Percentiles rank a stretch among this genome's conserved stretches.
Evolutionary conservation across 2,329 filamentous ascomycete species (phyloP).

Genomic region (Pseudomassariella vexata): DNA sequence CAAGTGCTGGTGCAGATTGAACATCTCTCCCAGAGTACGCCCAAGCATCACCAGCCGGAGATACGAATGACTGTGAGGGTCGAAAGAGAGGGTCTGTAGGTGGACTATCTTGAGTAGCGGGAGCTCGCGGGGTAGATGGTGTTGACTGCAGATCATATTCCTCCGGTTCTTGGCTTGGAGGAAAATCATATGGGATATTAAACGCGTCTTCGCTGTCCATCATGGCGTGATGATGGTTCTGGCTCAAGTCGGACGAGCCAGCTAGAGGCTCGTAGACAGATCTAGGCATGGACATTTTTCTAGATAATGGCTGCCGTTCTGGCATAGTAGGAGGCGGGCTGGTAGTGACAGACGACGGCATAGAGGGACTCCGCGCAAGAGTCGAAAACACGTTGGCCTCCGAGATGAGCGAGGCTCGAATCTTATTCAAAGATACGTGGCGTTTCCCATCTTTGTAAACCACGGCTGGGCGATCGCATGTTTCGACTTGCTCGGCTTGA

Average conservation of each 20-base stretch:
- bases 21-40: constrained; percentile 22
- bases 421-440: constrained; percentile 55
- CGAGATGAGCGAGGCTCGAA: constrained; percentile 61
- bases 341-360: constrained; percentile 50
- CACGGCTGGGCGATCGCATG: constrained; percentile 27
- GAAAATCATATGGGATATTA: constrained; percentile 49
- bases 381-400: constrained; percentile 61
- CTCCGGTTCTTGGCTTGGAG: constrained; percentile 25
- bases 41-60: constrained; percentile 25
- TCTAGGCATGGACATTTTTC: constrained; percentile 14
- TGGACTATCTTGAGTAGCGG: constrained; percentile 24
- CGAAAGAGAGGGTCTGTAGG: constrained; percentile 25
- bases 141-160: constrained; percentile 26
- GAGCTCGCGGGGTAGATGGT: constrained; percentile 47
- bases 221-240: constrained; percentile 26
- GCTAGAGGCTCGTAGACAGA: constrained; percentile 20
- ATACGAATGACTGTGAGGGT: constrained; percentile 26
- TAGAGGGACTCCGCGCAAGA: constrained; percentile 50
- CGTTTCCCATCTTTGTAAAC: constrained; percentile 58
- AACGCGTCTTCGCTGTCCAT: constrained; percentile 52
- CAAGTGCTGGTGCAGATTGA: constrained; percentile 30
- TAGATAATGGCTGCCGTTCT: constrained; percentile 18
- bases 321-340: constrained; percentile 36
- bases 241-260: constrained; percentile 25
- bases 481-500: constrained; percentile 16